These are phyloP conservation scores for Drechslerella stenobrocha DNA, from an alignment of 2,329 filamentous ascomycete genomes.

Conservation along the genomic window DNA sequence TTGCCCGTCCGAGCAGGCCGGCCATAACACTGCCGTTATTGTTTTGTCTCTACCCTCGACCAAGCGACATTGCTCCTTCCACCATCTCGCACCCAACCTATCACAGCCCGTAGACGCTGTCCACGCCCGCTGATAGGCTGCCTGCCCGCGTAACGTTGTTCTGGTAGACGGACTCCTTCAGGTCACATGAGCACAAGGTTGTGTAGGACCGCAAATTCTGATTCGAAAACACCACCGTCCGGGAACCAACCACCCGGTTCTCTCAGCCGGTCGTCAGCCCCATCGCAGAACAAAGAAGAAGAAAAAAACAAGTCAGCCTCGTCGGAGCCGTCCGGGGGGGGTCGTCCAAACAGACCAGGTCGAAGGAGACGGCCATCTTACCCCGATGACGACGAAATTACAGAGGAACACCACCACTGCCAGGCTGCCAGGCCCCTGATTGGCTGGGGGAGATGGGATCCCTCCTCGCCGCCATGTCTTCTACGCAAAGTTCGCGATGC, in stretches of 20 bases:
- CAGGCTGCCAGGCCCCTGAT: constrained; percentile 18
- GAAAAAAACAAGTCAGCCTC: no score
- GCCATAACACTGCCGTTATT: constrained; percentile 31
- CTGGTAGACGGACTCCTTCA: constrained; percentile 44
- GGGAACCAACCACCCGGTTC: constrained; percentile 15
- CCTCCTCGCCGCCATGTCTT: no score
- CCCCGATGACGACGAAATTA: constrained; percentile 32
- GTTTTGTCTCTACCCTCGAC: constrained; percentile 49
- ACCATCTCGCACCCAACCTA: constrained; percentile 42
- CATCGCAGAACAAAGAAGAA: no score
- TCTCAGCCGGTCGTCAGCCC: constrained; percentile 5
- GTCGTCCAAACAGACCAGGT: constrained; percentile 2
- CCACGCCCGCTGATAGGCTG: constrained; percentile 38
- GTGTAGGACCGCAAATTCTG: constrained; percentile 46
- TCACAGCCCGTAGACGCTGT: constrained; percentile 35
- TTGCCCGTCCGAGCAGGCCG: background rate
- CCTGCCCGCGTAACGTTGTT: constrained; percentile 31
- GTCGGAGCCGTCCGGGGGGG: no score
- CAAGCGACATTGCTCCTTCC: no score
- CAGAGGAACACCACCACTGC: constrained; percentile 27
- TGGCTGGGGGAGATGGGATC: constrained; percentile 44
- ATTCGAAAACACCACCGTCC: constrained; percentile 44
- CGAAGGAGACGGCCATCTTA: background rate
- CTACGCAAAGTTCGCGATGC: no score
- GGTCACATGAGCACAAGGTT: constrained; percentile 48